These are phyloP conservation scores for Chytriomyces sp. DNA, from an alignment of 192 early-diverging fungal genomes.

Conservation along the genomic window DNA sequence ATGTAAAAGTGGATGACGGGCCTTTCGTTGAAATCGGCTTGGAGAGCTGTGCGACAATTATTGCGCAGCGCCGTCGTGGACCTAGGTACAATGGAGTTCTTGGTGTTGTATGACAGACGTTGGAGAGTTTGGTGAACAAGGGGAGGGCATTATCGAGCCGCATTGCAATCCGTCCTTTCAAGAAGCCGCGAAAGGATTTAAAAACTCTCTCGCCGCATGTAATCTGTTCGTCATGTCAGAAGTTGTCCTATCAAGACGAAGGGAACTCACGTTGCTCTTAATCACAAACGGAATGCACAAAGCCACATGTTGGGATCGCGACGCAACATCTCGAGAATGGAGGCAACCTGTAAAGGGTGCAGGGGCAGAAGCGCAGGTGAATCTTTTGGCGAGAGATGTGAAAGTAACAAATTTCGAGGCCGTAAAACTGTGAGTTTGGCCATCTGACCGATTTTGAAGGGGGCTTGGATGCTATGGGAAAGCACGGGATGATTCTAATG, in stretches of 20 bases:
- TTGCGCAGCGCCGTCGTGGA: constrained; percentile 83
- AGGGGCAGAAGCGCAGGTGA: no score
- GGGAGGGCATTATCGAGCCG: constrained; percentile 75
- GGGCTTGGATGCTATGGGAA: no score
- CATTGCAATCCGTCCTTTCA: constrained; percentile 92
- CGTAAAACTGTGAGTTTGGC: no score
- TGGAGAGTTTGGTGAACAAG: no score
- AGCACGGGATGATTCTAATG: no score
- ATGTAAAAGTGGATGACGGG: constrained; percentile 95
- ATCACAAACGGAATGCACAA: constrained; percentile 59
- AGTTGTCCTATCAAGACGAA: neutral
- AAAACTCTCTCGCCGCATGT: constrained; percentile 85
- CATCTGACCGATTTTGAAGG: no score
- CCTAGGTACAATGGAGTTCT: constrained; percentile 21
- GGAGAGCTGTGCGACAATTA: constrained; percentile 92
- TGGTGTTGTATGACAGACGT: no score
- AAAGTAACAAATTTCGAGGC: no score
- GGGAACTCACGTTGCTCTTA: constrained; percentile 41
- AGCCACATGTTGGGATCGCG: neutral
- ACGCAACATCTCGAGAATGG: no score
- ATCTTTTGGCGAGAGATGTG: no score
- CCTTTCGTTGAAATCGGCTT: constrained; percentile 92
- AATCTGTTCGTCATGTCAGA: neutral
- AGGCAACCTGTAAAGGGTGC: no score
- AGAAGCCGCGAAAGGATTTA: constrained; percentile 94